Percentiles rank a stretch among this genome's conserved stretches.
These are phyloP conservation scores for Fusarium poae DNA, from an alignment of 2,329 filamentous ascomycete genomes.

Conservation along the genomic window DNA sequence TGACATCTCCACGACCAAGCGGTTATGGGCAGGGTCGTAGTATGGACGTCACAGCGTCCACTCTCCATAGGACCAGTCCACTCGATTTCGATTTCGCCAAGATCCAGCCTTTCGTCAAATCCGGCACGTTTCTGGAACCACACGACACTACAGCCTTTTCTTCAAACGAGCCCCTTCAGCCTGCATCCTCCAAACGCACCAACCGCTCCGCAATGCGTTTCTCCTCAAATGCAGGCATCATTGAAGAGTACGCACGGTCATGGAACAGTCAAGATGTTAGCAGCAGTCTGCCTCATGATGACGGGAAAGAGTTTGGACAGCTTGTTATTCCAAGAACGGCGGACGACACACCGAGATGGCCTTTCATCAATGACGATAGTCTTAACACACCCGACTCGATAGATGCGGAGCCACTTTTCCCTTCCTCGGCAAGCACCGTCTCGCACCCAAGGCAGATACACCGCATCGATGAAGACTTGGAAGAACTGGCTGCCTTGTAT, in stretches of 20 bases:
- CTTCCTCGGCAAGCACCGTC: not conserved
- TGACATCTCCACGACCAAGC: not conserved
- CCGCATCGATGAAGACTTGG: conserved; percentile 14
- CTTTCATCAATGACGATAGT: conserved; percentile 33
- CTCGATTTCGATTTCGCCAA: conserved; percentile 31
- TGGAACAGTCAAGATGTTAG: conserved; percentile 12
- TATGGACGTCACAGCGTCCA: conserved; percentile 31
- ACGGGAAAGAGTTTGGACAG: not conserved
- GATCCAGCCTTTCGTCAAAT: conserved; percentile 11
- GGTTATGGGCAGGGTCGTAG: not conserved
- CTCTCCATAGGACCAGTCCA: conserved; percentile 28
- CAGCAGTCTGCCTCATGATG: not conserved
- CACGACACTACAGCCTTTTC: not conserved
- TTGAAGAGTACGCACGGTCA: conserved; percentile 27
- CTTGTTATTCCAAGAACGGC: conserved; percentile 2
- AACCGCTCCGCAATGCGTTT: conserved; percentile 12
- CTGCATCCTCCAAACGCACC: not conserved
- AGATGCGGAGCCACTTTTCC: conserved; percentile 10
- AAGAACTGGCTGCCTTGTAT: conserved; percentile 15
- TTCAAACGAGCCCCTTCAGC: not conserved
- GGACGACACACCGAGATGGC: conserved; percentile 23
- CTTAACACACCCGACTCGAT: conserved; percentile 8
- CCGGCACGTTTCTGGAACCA: not conserved
- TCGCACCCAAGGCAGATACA: not conserved
- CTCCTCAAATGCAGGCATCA: conserved; percentile 30